Evolutionary conservation across 176 grass and related monocot genomes (phyloP), one percentile per base, ranked within the genome.

Genomic region (Lolium perenne): DNA sequence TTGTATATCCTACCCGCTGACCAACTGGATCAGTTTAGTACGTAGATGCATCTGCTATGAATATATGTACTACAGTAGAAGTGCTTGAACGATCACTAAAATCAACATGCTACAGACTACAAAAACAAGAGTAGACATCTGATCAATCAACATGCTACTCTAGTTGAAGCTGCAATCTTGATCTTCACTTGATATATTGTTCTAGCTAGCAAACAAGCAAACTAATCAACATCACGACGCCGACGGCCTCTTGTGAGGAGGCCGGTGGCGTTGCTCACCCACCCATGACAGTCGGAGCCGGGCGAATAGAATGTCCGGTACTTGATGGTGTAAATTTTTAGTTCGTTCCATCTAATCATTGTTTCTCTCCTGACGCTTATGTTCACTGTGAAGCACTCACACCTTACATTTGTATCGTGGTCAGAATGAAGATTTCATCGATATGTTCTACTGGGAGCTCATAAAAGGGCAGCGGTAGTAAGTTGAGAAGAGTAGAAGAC

Each of bases 361-460:
- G 17, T 45, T 18, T 38, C 10, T 79, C 32, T n/a, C 3, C 20
- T 81, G 53, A 60, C 20, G 47, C 66, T 14, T 5, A 17, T 45
- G 11, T 64, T n/a, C 13, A 68, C 17, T 71, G 16, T 47, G 47
- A 65, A 71, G 13, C 14, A 87, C 66, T 92, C 35, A 85, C 13
- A 13, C 5, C 2, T 74, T 74, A 16, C 32, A 6, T 18, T 4
- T 10, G 71, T 83, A 51, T 26, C 32, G 32, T 35, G 32, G 32
- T 35, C 92, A 94, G 87, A 94, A 92, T 48, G 87, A 90, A 58
- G 43, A 85, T 64, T 92, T 94, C 85, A 77, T 94, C 12, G 87
- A 94, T 53, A 90, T 90, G 84, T 35, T 94, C n/a, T 87, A 89
- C 41, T 41, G 66, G 66, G 92, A 94, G 92, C 55, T 94, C 38